Conservation (phyloP, 2,329 filamentous ascomycete genomes). For the Diplodia corticola region DNA sequence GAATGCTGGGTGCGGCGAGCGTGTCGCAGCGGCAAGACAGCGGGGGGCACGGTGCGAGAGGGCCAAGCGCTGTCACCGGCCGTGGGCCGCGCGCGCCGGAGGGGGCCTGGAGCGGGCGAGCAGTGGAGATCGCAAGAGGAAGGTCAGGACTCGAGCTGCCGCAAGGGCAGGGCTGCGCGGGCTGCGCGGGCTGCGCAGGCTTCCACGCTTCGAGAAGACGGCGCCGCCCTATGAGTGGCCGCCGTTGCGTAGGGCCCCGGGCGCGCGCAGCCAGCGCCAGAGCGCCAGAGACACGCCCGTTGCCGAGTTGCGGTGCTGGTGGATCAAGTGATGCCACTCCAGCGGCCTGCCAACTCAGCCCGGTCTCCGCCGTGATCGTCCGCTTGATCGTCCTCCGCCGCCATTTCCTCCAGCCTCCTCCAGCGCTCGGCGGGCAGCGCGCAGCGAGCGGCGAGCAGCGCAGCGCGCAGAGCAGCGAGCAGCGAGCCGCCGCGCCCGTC, state of each 20-base stretch:
- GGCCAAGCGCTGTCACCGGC: background rate
- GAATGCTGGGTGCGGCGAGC: constrained; percentile 17
- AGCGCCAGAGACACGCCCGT: background rate
- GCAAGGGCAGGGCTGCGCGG: background rate
- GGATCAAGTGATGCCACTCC: background rate
- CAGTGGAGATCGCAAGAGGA: background rate
- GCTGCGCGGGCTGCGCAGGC: too few relatives aligned
- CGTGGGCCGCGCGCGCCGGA: background rate
- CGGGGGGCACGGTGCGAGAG: background rate
- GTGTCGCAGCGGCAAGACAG: background rate
- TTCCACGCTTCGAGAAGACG: background rate
- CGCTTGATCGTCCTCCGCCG: background rate
- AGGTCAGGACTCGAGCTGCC: background rate
- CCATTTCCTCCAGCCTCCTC: background rate
- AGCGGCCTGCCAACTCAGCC: background rate
- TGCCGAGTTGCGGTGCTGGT: background rate
- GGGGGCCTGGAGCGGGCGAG: background rate
- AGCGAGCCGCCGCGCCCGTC: background rate
- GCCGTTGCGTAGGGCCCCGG: background rate
- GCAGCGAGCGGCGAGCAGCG: too few relatives aligned
- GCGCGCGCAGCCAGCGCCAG: background rate
- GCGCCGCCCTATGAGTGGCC: background rate
- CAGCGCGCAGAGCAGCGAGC: too few relatives aligned
- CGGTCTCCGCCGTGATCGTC: constrained; percentile 3
- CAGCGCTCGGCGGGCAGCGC: too few relatives aligned